These are phyloP conservation scores for Streptanthus diversifolius DNA, from an alignment of 345 rosid genomes.

Conservation along the genomic window DNA sequence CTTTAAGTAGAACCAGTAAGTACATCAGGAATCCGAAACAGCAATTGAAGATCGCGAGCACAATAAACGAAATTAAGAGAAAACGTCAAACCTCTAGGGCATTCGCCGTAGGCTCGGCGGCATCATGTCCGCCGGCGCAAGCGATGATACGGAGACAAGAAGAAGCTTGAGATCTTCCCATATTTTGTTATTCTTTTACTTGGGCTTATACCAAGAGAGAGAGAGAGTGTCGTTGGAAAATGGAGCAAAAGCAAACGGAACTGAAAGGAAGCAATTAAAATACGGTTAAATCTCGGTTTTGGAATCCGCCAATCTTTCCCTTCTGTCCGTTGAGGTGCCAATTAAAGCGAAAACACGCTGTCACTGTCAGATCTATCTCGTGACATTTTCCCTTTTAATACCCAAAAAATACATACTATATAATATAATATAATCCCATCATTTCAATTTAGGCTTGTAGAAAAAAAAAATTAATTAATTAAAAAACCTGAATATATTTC, in stretches of 20 bases:
- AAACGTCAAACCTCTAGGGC: constrained; percentile 34
- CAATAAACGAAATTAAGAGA: neutral
- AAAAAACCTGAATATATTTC: neutral
- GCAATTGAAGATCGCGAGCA: neutral
- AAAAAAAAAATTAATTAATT: no score
- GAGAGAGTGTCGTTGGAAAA: constrained; percentile 22
- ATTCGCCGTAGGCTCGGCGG: constrained; percentile 45
- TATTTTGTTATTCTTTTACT: neutral
- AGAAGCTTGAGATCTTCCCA: constrained; percentile 64
- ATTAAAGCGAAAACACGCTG: constrained; percentile 28
- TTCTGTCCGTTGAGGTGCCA: constrained; percentile 40
- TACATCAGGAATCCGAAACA: neutral
- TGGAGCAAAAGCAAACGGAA: constrained; percentile 32
- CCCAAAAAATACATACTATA: neutral
- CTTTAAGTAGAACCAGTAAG: neutral
- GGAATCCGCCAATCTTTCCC: constrained; percentile 42
- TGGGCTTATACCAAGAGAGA: neutral
- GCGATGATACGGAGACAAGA: constrained; percentile 76
- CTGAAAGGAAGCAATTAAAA: constrained; percentile 12
- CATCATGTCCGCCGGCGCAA: constrained; percentile 57
- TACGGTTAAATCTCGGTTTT: constrained; percentile 14
- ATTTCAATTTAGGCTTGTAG: no score
- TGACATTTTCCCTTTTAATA: constrained; percentile 16
- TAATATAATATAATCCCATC: neutral
- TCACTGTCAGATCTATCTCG: constrained; percentile 34